phyloP scores from a whole-genome alignment of 176 grass and related monocot genomes.

The Stipa capillata region DNA sequence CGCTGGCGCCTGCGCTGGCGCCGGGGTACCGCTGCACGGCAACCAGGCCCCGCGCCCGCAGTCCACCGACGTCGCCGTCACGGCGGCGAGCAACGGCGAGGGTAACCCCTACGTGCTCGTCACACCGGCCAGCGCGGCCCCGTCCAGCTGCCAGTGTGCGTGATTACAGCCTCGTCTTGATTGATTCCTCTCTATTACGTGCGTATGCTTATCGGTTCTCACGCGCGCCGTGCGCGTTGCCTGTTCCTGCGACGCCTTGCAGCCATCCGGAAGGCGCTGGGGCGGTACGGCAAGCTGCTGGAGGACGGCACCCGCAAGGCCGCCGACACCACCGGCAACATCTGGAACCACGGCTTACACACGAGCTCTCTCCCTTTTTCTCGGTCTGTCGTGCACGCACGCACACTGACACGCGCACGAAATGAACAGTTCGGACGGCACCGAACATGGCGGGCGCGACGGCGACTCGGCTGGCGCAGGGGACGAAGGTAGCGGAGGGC shows the following conservation, averaged over 20 bases:
- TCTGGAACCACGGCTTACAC: slow-evolving; percentile 63
- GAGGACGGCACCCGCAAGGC: slow-evolving; percentile 64
- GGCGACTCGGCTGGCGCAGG: slow-evolving; percentile 65
- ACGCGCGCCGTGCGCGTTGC: neutral
- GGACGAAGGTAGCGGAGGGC: slow-evolving; percentile 91
- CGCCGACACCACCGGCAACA: slow-evolving; percentile 49
- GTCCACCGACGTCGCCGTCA: slow-evolving; percentile 15
- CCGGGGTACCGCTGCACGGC: slow-evolving; percentile 11
- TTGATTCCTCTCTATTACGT: neutral
- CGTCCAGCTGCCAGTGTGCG: slow-evolving; percentile 42
- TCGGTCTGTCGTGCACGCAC: neutral
- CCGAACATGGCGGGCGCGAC: slow-evolving; percentile 76
- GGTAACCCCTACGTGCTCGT: slow-evolving; percentile 58
- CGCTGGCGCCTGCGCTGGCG: slow-evolving; percentile 4
- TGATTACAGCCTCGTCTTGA: neutral
- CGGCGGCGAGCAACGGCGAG: slow-evolving; percentile 27
- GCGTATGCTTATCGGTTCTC: neutral
- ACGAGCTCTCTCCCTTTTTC: neutral
- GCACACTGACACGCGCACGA: neutral
- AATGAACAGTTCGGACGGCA: slow-evolving; percentile 57
- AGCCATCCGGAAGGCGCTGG: slow-evolving; percentile 41
- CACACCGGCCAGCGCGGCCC: slow-evolving; percentile 27
- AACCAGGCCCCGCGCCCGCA: slow-evolving; percentile 21
- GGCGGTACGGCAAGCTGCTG: slow-evolving; percentile 50
- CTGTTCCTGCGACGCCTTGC: neutral